phyloP scores from a whole-genome alignment of 2,329 filamentous ascomycete species.

The Neofusicoccum umdonicola region DNA sequence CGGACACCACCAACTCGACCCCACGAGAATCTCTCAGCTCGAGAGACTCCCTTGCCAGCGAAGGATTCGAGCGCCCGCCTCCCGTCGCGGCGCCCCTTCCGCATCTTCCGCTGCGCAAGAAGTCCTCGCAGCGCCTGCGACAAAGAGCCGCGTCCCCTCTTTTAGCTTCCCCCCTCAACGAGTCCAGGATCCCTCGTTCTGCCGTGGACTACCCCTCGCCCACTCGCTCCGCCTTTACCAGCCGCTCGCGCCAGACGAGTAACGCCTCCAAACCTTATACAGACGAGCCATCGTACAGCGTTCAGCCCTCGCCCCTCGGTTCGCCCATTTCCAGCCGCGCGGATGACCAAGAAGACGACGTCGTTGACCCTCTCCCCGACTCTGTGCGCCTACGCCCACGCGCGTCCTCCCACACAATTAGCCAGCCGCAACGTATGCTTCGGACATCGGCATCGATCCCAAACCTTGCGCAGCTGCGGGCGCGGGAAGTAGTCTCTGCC shows the following conservation, averaged over 20 bases:
- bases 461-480: slow-evolving; percentile 32
- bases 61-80: slow-evolving; percentile 12
- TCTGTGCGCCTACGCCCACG: slow-evolving; percentile 6
- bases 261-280: slow-evolving; percentile 11
- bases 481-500: slow-evolving; percentile 23
- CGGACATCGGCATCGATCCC: slow-evolving; percentile 38
- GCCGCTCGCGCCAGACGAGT: slow-evolving; percentile 23
- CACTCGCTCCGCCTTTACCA: slow-evolving; percentile 28
- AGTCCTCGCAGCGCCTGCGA: slow-evolving; percentile 31
- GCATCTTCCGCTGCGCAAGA: slow-evolving; percentile 37
- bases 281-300: slow-evolving; percentile 13
- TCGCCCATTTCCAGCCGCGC: slow-evolving; percentile 11
- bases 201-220: slow-evolving; percentile 22
- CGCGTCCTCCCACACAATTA: slow-evolving; percentile 28
- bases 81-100: slow-evolving; percentile 26
- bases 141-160: slow-evolving; percentile 18
- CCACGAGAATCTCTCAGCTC: slow-evolving; percentile 11
- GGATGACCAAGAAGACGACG: slow-evolving; percentile 9
- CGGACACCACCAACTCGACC: neutral
- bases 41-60: slow-evolving; percentile 11
- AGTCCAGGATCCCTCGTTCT: slow-evolving; percentile 14
- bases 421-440: slow-evolving; percentile 19
- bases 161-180: slow-evolving; percentile 11
- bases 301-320: slow-evolving; percentile 15
- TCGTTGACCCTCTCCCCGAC: slow-evolving; percentile 2